Percentiles rank a stretch among this genome's conserved stretches.
phyloP scores from a whole-genome alignment of 2,329 filamentous ascomycete species.

The Rosellinia necatrix region DNA sequence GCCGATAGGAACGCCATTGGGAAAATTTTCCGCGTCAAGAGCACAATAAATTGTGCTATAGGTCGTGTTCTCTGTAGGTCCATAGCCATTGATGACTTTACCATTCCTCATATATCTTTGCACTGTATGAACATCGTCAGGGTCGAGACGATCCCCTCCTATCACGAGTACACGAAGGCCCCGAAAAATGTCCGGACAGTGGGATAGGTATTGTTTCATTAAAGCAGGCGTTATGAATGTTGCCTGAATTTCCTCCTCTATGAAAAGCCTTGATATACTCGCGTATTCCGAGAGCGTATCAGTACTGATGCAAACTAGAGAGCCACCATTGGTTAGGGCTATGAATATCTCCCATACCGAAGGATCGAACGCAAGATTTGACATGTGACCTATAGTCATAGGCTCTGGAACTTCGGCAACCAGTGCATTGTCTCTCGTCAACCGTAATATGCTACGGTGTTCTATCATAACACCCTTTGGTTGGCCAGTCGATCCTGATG shows the following conservation, averaged over 20 bases:
- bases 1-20: slow-evolving; percentile 17
- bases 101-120: slow-evolving; percentile 3
- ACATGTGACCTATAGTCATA: slow-evolving; percentile 7
- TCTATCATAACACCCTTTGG: slow-evolving; percentile 20
- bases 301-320: slow-evolving; percentile 15
- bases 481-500: slow-evolving; percentile 12
- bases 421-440: background rate
- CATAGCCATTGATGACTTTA: slow-evolving; percentile 12
- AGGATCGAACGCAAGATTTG: slow-evolving; percentile 20
- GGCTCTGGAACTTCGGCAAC: background rate
- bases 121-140: slow-evolving; percentile 8
- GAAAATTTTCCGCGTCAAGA: slow-evolving; percentile 2
- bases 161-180: slow-evolving; percentile 6
- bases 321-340: slow-evolving; percentile 11
- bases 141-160: slow-evolving; percentile 17
- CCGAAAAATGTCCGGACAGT: background rate
- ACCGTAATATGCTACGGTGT: slow-evolving; percentile 15
- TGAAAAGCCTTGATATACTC: background rate
- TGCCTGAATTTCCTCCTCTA: slow-evolving; percentile 4
- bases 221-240: slow-evolving; percentile 15
- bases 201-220: slow-evolving; percentile 8
- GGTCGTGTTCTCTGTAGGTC: slow-evolving; percentile 17
- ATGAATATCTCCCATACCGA: slow-evolving; percentile 12
- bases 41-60: slow-evolving; percentile 9
- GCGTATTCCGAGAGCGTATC: slow-evolving; percentile 8